Evolutionary conservation across 1,284 basidiomycete species (phyloP).

Genomic region (Leccinum fallax): DNA sequence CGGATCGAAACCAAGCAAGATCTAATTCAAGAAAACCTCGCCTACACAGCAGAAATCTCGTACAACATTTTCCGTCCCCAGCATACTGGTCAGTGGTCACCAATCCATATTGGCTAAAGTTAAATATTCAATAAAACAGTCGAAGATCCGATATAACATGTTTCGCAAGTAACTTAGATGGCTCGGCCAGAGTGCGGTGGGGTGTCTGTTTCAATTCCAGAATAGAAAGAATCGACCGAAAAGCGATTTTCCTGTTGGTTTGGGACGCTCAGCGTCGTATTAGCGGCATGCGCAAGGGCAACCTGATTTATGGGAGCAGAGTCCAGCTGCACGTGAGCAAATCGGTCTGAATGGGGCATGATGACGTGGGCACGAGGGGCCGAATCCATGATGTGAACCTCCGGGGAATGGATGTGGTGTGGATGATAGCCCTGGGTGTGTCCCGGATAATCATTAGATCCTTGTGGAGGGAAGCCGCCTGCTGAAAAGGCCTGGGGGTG

Average conservation of each 20-base stretch:
- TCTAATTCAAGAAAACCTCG: conserved; percentile 3
- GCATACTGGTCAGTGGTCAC: too few relatives aligned
- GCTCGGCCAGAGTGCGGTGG: conserved; percentile 20
- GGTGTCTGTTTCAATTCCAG: conserved; percentile 23
- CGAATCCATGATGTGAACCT: conserved; percentile 18
- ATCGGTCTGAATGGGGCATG: conserved; percentile 22
- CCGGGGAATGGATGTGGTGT: conserved; percentile 25
- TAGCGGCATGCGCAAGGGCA: conserved; percentile 12
- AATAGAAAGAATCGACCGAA: conserved; percentile 36
- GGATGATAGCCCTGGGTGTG: conserved; percentile 17
- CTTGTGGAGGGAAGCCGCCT: conserved; percentile 1
- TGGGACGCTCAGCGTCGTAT: neutral
- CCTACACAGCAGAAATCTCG: conserved; percentile 5
- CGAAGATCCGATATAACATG: neutral
- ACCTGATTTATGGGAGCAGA: conserved; percentile 7
- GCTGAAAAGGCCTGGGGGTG: conserved; percentile 18
- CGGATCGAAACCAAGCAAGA: conserved; percentile 1
- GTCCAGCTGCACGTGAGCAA: conserved; percentile 8
- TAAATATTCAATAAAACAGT: conserved; percentile 31
- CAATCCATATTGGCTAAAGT: conserved; percentile 5
- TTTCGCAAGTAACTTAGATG: conserved; percentile 16
- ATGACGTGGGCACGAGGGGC: neutral
- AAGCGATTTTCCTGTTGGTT: conserved; percentile 18
- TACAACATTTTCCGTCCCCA: conserved; percentile 4
- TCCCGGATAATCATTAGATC: neutral